Conservation (phyloP, 2,329 filamentous ascomycete species). For the Alternaria sp. region DNA sequence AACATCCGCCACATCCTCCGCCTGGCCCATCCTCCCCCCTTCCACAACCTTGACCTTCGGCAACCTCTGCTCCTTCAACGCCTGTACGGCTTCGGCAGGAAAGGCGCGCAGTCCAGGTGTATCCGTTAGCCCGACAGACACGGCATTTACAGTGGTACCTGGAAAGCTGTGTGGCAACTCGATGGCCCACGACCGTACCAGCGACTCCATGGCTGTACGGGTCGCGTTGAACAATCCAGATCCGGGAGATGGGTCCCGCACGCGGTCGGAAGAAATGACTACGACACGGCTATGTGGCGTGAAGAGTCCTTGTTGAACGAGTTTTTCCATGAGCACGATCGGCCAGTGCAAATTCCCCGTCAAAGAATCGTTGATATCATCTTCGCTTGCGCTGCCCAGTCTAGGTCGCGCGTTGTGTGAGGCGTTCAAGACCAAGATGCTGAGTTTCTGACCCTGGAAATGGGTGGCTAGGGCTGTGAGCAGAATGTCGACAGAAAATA, state of each 20-base stretch:
- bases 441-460: conserved; percentile 22
- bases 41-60: conserved; percentile 27
- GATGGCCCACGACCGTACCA: conserved; percentile 31
- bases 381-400: conserved; percentile 8
- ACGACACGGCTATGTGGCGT: conserved; percentile 22
- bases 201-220: conserved; percentile 29
- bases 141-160: conserved; percentile 38
- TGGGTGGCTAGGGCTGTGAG: conserved; percentile 12
- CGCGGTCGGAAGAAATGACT: conserved; percentile 25
- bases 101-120: conserved; percentile 26
- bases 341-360: conserved; percentile 7
- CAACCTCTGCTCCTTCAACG: conserved; percentile 23
- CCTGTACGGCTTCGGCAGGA: conserved; percentile 17
- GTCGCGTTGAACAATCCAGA: conserved; percentile 23
- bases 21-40: conserved; percentile 29
- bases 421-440: conserved; percentile 30
- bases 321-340: conserved; percentile 27
- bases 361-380: conserved; percentile 23
- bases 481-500: conserved; percentile 18
- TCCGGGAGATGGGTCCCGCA: conserved; percentile 20
- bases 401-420: conserved; percentile 9
- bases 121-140: conserved; percentile 38
- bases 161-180: conserved; percentile 27
- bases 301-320: conserved; percentile 9
- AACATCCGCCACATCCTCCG: conserved; percentile 70